Evolutionary conservation across 2,329 filamentous ascomycete species (phyloP), one percentile per base, ranked within the genome.

Genomic region (Endothia cerciana): DNA sequence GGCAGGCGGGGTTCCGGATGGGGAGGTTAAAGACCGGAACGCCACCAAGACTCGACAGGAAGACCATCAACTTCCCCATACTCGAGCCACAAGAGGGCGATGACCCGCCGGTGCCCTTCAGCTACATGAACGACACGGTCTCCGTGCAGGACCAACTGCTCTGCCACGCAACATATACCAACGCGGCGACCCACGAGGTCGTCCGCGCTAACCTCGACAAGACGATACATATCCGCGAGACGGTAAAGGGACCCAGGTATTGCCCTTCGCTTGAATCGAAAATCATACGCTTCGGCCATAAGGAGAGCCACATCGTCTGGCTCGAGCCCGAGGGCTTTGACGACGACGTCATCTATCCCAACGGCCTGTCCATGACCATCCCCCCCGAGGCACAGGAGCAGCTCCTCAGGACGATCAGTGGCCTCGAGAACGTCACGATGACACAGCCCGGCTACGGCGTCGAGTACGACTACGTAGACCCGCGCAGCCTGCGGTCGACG

Each of bases 401-500:
- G 61, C 88, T 96, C 74, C 82, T 99, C n/a, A 90, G 89, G 64
- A 97, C 93, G 0, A 91, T 99, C 63, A 85, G 81, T n/a, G 95
- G 95, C 0, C 84, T 99, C 1, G 94, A 98, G 74, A 88, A 94
- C 66, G 93, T 93, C 4, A 88, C 83, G 33, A 97, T 99, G 94
- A 85, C 97, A 7, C 94, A 98, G 73, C 91, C 94, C 1, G 95
- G 94, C 10, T 99, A 99, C 73, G 95, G 95, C 8, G 95, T 99
- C 1, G 95, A 99, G 76, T 99, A 99, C 77, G 95, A 98, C 80
- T 99, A 99, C 76, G 92, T 99, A 22, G 95, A 99, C 74, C 95
- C 95, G 22, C 90, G 95, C 62, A 91, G 91, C 71, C 83, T 99
- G 3, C 90, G 89, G 70, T 88, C 91, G n/a, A 95, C 94, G 0